Evolutionary conservation across 345 rosid species (phyloP), one percentile per base, ranked within the genome.

Genomic region (Syzygium aqueum): DNA sequence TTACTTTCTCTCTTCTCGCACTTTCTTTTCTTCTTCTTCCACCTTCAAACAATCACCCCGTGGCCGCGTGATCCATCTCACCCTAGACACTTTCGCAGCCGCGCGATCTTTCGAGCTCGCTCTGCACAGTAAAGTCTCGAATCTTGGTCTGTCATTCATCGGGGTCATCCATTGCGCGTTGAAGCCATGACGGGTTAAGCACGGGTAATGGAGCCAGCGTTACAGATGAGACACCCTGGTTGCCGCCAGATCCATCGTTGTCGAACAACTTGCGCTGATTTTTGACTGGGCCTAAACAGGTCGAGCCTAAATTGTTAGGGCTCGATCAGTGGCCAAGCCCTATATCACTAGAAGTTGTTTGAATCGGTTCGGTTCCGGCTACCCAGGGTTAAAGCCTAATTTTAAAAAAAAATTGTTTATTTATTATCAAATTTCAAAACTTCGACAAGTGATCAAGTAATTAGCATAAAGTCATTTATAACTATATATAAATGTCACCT

Each of bases 231-330:
- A 43, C 46, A 43, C 46, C 46, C 46, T 43, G 46, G 46, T 43
- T 7, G 46, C 7, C 46, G 46, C 46, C 46, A 43, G 46, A 43
- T 43, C 46, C 46, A 5, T 43, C 46, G 46, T 43, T 43, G 46
- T 43, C 46, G 46, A 43, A 43, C 46, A 43, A 43, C 46, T 43
- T 7, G 46, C 46, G 46, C 46, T 8, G 77, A 65, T 16, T 30
- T 65, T 65, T 30, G 43, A 65, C 77, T 5, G 0, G 43, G 40
- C 5, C 22, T 40, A 0, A 65, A n/a, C 23, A 33, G 37, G 0
- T 15, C 40, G 43, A 65, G 40, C 43, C 5, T 37, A 3, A 63
- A 63, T 63, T 51, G 5, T 12, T 12, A 51, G 53, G 53, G 53
- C 12, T 51, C 53, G 14, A 51, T 51, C 53, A 11, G 14, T 51